Evolutionary conservation across 2,329 filamentous ascomycete genomes (phyloP).

Genomic region (Aspergillus quadrilineatus): DNA sequence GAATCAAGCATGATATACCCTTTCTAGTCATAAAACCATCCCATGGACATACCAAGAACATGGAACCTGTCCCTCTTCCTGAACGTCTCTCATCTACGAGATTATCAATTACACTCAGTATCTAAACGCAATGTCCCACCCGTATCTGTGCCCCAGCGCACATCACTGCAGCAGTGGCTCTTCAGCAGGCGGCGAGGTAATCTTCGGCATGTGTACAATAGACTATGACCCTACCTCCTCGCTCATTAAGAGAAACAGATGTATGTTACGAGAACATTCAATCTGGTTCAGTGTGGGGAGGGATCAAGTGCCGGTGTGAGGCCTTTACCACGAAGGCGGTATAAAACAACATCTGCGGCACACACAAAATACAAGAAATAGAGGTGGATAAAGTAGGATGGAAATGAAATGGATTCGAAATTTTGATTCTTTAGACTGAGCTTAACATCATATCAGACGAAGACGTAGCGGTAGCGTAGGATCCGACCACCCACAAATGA

Average conservation of each 20-base stretch:
- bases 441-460: constrained; percentile 13
- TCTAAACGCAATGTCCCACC: constrained; percentile 52
- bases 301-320: constrained; percentile 44
- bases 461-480: neutral
- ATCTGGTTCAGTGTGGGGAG: constrained; percentile 39
- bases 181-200: constrained; percentile 55
- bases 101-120: no score
- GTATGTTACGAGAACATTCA: constrained; percentile 23
- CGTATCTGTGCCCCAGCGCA: constrained; percentile 67
- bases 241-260: constrained; percentile 37
- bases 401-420: constrained; percentile 9
- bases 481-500: neutral
- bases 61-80: no score
- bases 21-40: constrained; percentile 1
- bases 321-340: neutral
- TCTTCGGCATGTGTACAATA: constrained; percentile 38
- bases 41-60: no score
- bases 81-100: no score
- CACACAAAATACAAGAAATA: neutral
- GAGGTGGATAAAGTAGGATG: constrained; percentile 1
- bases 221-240: constrained; percentile 42
- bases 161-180: constrained; percentile 62
- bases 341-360: neutral
- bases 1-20: constrained; percentile 14
- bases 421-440: constrained; percentile 10